Evolutionary conservation across 495 filamentous ascomycete genomes (phyloP), one percentile per base, ranked within the genome.

Genomic region (Neurospora sp.): DNA sequence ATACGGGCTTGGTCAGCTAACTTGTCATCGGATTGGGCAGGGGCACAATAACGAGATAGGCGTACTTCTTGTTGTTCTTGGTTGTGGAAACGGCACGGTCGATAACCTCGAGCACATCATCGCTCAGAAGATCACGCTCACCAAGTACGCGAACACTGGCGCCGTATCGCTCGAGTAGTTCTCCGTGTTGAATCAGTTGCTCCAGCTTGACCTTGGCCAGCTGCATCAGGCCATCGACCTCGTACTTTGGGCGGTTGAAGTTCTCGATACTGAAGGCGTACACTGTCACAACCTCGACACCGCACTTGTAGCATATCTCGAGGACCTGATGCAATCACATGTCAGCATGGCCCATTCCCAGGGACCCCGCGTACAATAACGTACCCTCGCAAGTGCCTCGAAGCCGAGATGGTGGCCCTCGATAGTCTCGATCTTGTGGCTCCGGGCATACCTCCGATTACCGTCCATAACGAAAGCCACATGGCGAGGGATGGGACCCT

Each of bases 221-320:
- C 76, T 97, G 93, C 96, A 99, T 99, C 70, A 99, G 84, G 18
- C 93, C 94, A 81, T 97, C 94, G 40, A 99, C 96, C 81, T 99
- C 96, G 83, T 97, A 95, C 80, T 94, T 94, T n/a, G 94, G 94
- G 6, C 96, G 89, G 81, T 98, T 97, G 86, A 98, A 99, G 84
- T 99, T 99, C 82, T 98, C 96, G 80, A 98, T 97, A 77, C 92
- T 96, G 86, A 99, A 99, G 5, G 96, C 96, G 82, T 98, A 99
- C 71, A 99, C 92, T 0, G 96, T 98, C 16, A 99, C 96, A 5
- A 96, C 94, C 81, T 94, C 92, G 39, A 99, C 92, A 20, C 96
- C 96, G 73, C 91, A 93, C 79, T 96, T 96, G 84, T 98, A 99
- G 86, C 96, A 98, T 39, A 99, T 92, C 82, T 99, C 96, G 16